phyloP scores from a whole-genome alignment of 2,329 filamentous ascomycete genomes.

The Clarireedia paspali region DNA sequence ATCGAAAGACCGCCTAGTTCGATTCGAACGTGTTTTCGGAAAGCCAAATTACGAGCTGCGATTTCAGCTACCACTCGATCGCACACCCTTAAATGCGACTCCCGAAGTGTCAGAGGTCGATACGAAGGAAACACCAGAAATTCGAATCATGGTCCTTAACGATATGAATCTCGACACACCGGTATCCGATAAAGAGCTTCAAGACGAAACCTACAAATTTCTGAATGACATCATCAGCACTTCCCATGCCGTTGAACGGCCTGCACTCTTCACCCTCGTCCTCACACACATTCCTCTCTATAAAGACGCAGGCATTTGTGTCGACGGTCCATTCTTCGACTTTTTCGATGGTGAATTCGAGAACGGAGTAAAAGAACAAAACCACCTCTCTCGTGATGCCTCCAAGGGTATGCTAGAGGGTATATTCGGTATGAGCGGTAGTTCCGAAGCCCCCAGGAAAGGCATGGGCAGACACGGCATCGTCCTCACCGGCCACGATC shows the following conservation, averaged over 20 bases:
- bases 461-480: constrained; percentile 67
- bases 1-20: constrained; percentile 61
- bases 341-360: constrained; percentile 61
- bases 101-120: constrained; percentile 37
- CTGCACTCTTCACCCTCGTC: constrained; percentile 69
- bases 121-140: constrained; percentile 50
- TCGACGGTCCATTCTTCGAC: constrained; percentile 75
- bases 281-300: constrained; percentile 89
- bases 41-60: constrained; percentile 84
- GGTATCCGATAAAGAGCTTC: constrained; percentile 56
- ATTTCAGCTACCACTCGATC: constrained; percentile 49
- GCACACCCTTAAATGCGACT: constrained; percentile 19
- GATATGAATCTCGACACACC: constrained; percentile 90
- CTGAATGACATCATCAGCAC: constrained; percentile 61
- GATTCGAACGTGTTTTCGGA: constrained; percentile 82
- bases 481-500: constrained; percentile 89
- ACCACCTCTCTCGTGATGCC: constrained; percentile 69
- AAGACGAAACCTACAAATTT: constrained; percentile 71
- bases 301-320: constrained; percentile 75
- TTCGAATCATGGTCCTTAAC: constrained; percentile 83
- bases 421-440: constrained; percentile 68
- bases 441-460: constrained; percentile 46
- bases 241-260: constrained; percentile 51
- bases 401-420: constrained; percentile 74
- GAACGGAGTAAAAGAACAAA: constrained; percentile 81